Base-by-base conservation (phyloP, 2,329 filamentous ascomycete genomes). In the Penicillium crustosum region DNA sequence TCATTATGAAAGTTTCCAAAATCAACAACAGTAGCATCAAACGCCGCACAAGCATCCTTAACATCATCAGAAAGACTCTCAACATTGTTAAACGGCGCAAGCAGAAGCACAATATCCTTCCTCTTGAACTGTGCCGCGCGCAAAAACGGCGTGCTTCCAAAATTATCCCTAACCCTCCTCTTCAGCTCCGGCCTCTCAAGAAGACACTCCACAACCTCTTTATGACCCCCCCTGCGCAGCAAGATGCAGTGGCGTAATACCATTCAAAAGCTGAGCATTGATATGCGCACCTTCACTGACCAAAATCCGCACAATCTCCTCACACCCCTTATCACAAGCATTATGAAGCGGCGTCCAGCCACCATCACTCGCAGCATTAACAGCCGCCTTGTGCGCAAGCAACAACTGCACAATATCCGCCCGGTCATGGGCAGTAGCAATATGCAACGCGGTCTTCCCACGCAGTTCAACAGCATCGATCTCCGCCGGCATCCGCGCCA, bases 331-430 rank as follows among this genome's bases (percentile, higher is more conserved):
- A 59, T 81, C 79, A 12, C 81, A 81, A 3, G 82, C 81, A 76
- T 81, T 81, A 62, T 83, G 81, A 36, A 84, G 67, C 3, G 82
- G 77, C 7, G 80, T 83, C 80, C 82, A 83, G 13, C 77, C 78
- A 44, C 82, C 82, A 50, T 78, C 77, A 58, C 81, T 75, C 44
- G 73, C 72, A 15, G 77, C 77, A 64, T 82, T 81, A 27, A 82
- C 70, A 47, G 78, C 68, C 6, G 79, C 81, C 8, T 72, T 66
- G n/a, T 77, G 72, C n/a, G 71, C 65, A 15, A 83, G 68, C 41
- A 83, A 66, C 48, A 79, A 62, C 17, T 62, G 60, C 19, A 76
- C 67, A n/a, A 77, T 73, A 51, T 72, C 69, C 25, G 69, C 69
- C 9, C 74, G 64, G 25, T 71, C 78, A 61, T 77, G 77, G 53